Base-by-base conservation (phyloP, 176 grass and related monocot species). In the sorghum (Sorghum bicolor) region DNA sequence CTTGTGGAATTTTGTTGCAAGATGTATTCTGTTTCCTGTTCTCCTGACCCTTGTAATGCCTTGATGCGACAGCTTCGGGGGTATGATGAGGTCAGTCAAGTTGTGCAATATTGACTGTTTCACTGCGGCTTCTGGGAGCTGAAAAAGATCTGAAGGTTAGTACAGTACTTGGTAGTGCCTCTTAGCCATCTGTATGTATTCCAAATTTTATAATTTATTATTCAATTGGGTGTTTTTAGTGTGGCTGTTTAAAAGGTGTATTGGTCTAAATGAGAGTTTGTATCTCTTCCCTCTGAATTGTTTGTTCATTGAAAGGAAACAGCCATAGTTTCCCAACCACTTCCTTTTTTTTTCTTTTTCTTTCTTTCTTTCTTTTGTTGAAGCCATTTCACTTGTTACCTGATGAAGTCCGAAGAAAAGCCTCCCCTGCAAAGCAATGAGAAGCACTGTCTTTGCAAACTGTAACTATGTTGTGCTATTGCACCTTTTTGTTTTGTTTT, bases 61-160 rank as follows among this genome's bases (percentile, higher is more conserved):
- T 76, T 72, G 47, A 41, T 74, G 33, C 85, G 53, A 76, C 81
- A 99, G 96, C 10, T 94, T 99, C 74, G 96, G 96, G 90, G 96
- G 89, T 74, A 96, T 99, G 93, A 94, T 99, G 88, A 96, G 88
- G 64, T 92, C 93, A 4, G 93, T 99, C 39, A 87, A 82, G 15
- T 86, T 94, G 43, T 98, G 96, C 84, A 96, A 96, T 75, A 96
- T 99, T 25, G 96, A 99, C 75, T 99, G 96, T 84, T 99, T 99
- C 86, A 96, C 67, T 73, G 79, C 58, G 14, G 81, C 91, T 85
- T 86, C 96, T 50, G 91, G 93, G 72, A 86, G 76, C 81, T 93
- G 87, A 87, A 85, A 86, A 86, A 70, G 53, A 65, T 69, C 47
- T 19, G 79, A 83, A 93, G 89, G 81, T 85, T 61, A 61, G 57